Conservation (phyloP, 2,329 filamentous ascomycete genomes). For the Pyrenochaeta sp. region DNA sequence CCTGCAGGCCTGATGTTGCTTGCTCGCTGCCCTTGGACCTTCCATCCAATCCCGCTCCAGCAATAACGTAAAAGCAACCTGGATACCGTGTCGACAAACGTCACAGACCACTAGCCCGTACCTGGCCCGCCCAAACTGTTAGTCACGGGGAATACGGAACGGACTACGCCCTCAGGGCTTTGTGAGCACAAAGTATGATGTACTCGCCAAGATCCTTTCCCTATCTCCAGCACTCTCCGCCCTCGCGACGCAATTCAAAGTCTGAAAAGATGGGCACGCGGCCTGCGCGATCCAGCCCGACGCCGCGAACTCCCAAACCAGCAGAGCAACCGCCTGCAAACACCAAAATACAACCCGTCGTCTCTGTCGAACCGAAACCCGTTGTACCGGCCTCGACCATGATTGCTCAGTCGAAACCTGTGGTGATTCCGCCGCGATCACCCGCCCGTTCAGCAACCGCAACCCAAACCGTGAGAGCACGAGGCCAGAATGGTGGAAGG, state of each 20-base stretch:
- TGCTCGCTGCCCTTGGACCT: conserved; percentile 24
- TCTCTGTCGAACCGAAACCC: conserved; percentile 11
- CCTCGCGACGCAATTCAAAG: conserved; percentile 37
- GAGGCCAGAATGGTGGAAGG: conserved; percentile 40
- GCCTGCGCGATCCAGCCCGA: conserved; percentile 24
- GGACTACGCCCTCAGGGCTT: conserved; percentile 30
- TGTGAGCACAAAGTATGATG: conserved; percentile 47
- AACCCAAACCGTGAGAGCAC: conserved; percentile 38
- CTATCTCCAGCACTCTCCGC: conserved; percentile 46
- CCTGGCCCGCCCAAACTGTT: conserved; percentile 20
- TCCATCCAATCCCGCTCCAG: conserved; percentile 42
- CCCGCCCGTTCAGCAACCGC: conserved; percentile 38
- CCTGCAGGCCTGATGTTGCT: conserved; percentile 40
- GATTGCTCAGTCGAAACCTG: conserved; percentile 49
- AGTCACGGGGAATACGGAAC: conserved; percentile 39
- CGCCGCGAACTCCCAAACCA: conserved; percentile 20
- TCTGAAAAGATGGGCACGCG: conserved; percentile 44
- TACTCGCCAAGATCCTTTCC: conserved; percentile 55
- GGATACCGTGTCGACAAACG: conserved; percentile 29
- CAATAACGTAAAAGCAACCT: conserved; percentile 48
- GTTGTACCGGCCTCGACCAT: conserved; percentile 24
- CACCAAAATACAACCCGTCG: conserved; percentile 10
- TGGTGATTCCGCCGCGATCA: conserved; percentile 51
- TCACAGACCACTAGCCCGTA: conserved; percentile 34
- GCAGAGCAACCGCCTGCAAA: conserved; percentile 15